Percentiles rank a stretch among this genome's conserved stretches.
phyloP scores from a whole-genome alignment of 768 basidiomycete genomes.

The Amylocystis lapponica region DNA sequence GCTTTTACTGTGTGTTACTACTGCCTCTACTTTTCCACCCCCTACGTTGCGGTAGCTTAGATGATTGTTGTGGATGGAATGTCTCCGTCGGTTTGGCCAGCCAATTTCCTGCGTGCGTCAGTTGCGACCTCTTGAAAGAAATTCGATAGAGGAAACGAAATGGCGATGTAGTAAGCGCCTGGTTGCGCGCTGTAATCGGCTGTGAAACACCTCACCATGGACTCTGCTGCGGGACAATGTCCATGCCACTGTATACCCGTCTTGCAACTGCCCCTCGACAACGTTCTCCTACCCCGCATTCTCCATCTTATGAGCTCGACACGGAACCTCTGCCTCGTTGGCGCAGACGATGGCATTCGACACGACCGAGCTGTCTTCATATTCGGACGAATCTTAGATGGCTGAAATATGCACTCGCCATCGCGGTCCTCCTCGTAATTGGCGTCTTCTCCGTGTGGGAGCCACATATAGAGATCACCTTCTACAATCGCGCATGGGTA shows the following conservation, averaged over 20 bases:
- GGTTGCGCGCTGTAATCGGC: too few relatives aligned
- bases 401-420: slow-evolving; percentile 16
- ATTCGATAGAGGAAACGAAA: too few relatives aligned
- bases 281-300: not conserved
- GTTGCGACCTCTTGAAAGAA: too few relatives aligned
- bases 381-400: slow-evolving; percentile 13
- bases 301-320: too few relatives aligned
- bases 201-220: too few relatives aligned
- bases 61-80: slow-evolving; percentile 3
- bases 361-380: slow-evolving; percentile 4
- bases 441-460: slow-evolving; percentile 62
- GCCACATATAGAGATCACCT: slow-evolving; percentile 78
- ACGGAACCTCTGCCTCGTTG: too few relatives aligned
- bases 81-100: not conserved
- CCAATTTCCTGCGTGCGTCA: too few relatives aligned
- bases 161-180: too few relatives aligned
- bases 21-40: slow-evolving; percentile 1
- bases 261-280: too few relatives aligned
- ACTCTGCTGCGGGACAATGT: too few relatives aligned
- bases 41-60: not conserved
- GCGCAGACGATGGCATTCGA: not conserved
- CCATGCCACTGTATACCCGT: too few relatives aligned
- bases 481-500: slow-evolving; percentile 77
- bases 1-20: slow-evolving; percentile 2
- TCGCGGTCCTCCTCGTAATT: slow-evolving; percentile 29